These are phyloP conservation scores for Wickerhamomyces ciferrii DNA, from an alignment of 805 yeast species.

Conservation along the genomic window DNA sequence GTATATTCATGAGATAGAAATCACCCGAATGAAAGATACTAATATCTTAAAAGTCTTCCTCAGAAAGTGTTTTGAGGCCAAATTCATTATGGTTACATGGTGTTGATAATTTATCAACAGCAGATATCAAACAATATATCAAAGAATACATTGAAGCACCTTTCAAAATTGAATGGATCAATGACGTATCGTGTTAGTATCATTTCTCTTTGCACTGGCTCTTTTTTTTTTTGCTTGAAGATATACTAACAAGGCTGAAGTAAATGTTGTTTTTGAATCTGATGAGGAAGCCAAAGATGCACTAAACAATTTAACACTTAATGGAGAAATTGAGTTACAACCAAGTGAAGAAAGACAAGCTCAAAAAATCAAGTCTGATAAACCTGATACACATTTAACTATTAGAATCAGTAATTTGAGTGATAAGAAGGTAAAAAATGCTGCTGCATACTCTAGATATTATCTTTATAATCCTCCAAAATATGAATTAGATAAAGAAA, in stretches of 20 bases:
- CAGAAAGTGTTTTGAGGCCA: conserved; percentile 13
- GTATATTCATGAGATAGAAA: not conserved
- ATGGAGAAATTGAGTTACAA: conserved; percentile 2
- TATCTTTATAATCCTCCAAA: conserved; percentile 19
- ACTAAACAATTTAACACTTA: conserved; percentile 8
- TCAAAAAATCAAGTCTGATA: conserved; percentile 4
- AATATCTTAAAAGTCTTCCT: not conserved
- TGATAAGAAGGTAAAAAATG: conserved; percentile 22
- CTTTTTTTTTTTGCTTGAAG: not conserved
- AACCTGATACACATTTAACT: conserved; percentile 11
- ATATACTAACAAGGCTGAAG: conserved; percentile 5
- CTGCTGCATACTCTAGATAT: conserved; percentile 21
- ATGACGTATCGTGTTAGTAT: conserved; percentile 18
- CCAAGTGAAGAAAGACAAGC: conserved; percentile 6
- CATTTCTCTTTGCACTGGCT: not conserved
- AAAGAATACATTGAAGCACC: conserved; percentile 9
- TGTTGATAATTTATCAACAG: conserved; percentile 21
- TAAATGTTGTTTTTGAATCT: conserved; percentile 20
- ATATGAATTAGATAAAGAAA: conserved; percentile 1
- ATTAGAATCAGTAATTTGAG: conserved; percentile 13
- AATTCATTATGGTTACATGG: conserved; percentile 19
- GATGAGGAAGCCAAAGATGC: conserved; percentile 11
- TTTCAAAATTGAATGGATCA: conserved; percentile 22
- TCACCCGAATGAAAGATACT: too few relatives aligned
- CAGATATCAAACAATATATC: conserved; percentile 15